These are phyloP conservation scores for Citrus inodora DNA, from an alignment of 345 rosid genomes.

Conservation along the genomic window DNA sequence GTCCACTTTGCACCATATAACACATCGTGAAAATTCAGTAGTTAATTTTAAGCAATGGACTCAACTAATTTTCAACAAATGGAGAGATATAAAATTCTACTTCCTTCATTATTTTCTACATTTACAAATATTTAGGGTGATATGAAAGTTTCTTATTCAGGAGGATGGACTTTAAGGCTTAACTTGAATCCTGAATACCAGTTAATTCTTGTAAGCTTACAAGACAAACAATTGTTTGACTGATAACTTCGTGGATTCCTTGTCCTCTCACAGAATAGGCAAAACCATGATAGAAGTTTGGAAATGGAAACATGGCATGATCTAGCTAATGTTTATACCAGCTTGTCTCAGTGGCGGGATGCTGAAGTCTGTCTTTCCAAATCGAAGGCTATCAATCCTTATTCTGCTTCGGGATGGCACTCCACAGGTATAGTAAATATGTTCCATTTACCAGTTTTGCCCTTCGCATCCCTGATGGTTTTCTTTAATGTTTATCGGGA, in stretches of 20 bases:
- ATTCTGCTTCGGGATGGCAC: slow-evolving; percentile 57
- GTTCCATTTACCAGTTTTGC: background rate
- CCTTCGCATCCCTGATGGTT: background rate
- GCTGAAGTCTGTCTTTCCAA: slow-evolving; percentile 71
- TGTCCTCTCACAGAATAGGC: slow-evolving; percentile 19
- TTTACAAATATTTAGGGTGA: background rate
- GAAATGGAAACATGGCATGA: slow-evolving; percentile 76
- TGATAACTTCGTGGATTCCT: background rate
- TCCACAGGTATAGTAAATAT: slow-evolving; percentile 33
- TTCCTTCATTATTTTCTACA: background rate
- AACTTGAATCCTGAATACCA: background rate
- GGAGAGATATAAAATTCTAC: background rate
- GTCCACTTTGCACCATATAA: background rate
- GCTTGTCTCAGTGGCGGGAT: slow-evolving; percentile 61
- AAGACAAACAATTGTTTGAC: background rate
- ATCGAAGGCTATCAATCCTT: slow-evolving; percentile 48
- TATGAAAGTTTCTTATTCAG: background rate
- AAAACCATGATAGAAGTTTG: slow-evolving; percentile 34
- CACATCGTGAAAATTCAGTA: background rate
- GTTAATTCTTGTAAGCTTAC: background rate
- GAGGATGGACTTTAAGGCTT: background rate
- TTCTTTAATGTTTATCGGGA: background rate
- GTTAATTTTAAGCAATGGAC: background rate
- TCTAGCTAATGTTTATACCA: slow-evolving; percentile 55
- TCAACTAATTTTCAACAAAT: background rate